A percentile compares a stretch with the other conserved stretches of the same genome.
These are phyloP conservation scores for Periglandula ipomoeae DNA, from an alignment of 2,329 filamentous ascomycete genomes.

Conservation along the genomic window DNA sequence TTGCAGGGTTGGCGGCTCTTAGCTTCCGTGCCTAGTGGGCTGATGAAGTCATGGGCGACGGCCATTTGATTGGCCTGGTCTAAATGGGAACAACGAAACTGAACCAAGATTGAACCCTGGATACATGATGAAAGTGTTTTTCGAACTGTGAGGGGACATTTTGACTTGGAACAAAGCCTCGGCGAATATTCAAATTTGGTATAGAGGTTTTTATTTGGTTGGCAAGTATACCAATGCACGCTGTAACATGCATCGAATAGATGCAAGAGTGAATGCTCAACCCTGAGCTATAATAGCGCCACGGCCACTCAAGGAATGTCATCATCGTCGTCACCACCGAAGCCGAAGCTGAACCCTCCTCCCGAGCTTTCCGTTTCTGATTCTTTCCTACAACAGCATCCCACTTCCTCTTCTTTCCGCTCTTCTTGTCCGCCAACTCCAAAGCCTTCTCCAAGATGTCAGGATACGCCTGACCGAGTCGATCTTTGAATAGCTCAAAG, in stretches of 20 bases:
- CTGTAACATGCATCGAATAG: no score
- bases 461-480: conserved; percentile 54
- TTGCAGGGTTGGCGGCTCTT: not conserved
- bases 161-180: no score
- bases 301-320: conserved; percentile 29
- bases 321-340: conserved; percentile 35
- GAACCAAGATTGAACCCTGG: not conserved
- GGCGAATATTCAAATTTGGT: no score
- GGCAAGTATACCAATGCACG: no score
- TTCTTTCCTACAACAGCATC: conserved; percentile 55
- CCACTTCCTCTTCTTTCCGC: conserved; percentile 74
- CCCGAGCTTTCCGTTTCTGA: conserved; percentile 22
- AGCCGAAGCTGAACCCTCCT: conserved; percentile 45
- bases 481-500: conserved; percentile 64
- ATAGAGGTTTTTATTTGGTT: no score
- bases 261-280: not conserved
- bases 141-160: no score
- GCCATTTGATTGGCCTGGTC: not conserved
- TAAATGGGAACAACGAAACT: not conserved
- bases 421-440: conserved; percentile 53
- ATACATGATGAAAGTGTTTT: no score
- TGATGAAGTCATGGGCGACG: not conserved
- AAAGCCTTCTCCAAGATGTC: conserved; percentile 59
- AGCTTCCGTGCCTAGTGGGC: not conserved
- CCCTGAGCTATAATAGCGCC: not conserved